Evolutionary conservation across 1,284 basidiomycete species (phyloP), one percentile per base, ranked within the genome.

Genomic region (Leccinum griseonigrum): DNA sequence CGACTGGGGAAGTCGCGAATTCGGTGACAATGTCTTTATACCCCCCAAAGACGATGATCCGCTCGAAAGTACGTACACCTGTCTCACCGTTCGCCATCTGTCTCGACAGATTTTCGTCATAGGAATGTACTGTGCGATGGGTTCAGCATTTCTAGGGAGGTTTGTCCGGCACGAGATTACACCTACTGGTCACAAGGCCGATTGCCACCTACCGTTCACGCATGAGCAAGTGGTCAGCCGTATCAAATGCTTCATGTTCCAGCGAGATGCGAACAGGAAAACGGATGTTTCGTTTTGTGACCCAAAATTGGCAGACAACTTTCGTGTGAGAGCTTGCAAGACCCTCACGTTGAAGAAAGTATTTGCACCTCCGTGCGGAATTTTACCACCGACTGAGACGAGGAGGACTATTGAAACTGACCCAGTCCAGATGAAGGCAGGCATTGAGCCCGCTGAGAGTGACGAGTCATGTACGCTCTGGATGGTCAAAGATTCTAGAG

Each of bases 1-100:
- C 7, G 69, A 71, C 26, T 70, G 68, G 69, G 72, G 64, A 43
- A 66, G 58, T 34, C 60, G 64, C 5, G 60, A 68, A 6, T 71
- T 71, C 6, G 60, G 62, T 31, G 32, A 57, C 4, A 18, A 56
- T 18, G 63, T 74, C 13, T 74, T 38, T 18, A 28, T 63, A 22
- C 66, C 67, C 16, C 72, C 72, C 3, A 54, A 68, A 38, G 71
- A 74, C 18, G 63, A 63, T 2, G 43, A 48, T 29, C 8, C 51
- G 4, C 64, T 74, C 6, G 61, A 74, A 62, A 71, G 69, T 74
- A 29, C 6, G 62, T 28, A n/a, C n/a, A 10, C 4, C 36, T 8
- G 11, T 34, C 18, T 2, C 0, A 22, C 14, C n/a, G 14, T 51
- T 48, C 8, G 11, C 52, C 2, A n/a, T 32, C 36, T 9, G 14